Percentiles rank a stretch among this genome's conserved stretches.
Conservation (phyloP, 2,329 filamentous ascomycete genomes). For the Ceratocystis huliohia region DNA sequence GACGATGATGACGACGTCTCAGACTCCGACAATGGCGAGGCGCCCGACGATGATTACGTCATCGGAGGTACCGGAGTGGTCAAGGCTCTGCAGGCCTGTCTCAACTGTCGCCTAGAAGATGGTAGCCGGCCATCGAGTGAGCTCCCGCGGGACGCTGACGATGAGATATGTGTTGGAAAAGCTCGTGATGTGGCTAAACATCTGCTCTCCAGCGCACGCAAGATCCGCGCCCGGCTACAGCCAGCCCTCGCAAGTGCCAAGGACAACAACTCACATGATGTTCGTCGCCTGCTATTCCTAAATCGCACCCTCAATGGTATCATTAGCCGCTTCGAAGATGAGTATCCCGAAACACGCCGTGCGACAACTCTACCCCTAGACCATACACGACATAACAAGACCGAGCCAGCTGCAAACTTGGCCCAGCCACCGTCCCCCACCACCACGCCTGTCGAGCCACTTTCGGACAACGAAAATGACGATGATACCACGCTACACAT, state of each 20-base stretch:
- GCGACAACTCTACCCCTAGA: neutral
- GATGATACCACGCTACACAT: constrained; percentile 37
- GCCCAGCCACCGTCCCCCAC: constrained; percentile 25
- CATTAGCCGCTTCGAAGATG: constrained; percentile 90
- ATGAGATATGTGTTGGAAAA: constrained; percentile 37
- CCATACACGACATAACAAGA: constrained; percentile 12
- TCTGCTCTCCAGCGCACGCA: constrained; percentile 71
- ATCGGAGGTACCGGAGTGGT: constrained; percentile 92
- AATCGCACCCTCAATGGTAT: constrained; percentile 80
- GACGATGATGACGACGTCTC: constrained; percentile 48
- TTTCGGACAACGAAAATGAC: constrained; percentile 33
- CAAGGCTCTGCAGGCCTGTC: constrained; percentile 80
- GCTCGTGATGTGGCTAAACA: constrained; percentile 92
- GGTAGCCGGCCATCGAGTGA: constrained; percentile 46
- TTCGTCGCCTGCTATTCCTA: constrained; percentile 75
- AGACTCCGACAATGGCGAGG: constrained; percentile 30
- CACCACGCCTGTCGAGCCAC: constrained; percentile 28
- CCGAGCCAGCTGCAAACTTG: constrained; percentile 12
- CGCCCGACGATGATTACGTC: constrained; percentile 86
- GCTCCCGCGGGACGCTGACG: constrained; percentile 2
- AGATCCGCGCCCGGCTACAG: constrained; percentile 72
- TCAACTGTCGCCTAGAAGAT: constrained; percentile 55
- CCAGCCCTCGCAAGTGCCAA: constrained; percentile 66
- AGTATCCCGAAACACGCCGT: constrained; percentile 70
- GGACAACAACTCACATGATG: constrained; percentile 56